Evolutionary conservation across 352 stramenopile genomes (phyloP).

Genomic region (Phytophthora pinifolia): DNA sequence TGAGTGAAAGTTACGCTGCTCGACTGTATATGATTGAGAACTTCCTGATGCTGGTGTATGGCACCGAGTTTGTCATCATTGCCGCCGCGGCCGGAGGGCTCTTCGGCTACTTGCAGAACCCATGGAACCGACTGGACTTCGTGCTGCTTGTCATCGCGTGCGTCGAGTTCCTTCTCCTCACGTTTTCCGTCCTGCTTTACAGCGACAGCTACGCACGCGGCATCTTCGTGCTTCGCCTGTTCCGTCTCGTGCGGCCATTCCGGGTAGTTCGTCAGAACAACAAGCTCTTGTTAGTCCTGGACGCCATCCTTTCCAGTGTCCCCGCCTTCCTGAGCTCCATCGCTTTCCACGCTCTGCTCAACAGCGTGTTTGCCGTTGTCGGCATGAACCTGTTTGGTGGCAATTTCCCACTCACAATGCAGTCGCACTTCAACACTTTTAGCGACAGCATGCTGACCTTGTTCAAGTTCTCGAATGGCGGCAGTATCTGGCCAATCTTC

Average conservation of each 20-base stretch:
- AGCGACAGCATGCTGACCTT: constrained; percentile 81
- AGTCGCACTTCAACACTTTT: constrained; percentile 85
- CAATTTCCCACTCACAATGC: constrained; percentile 68
- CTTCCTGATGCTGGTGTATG: constrained; percentile 71
- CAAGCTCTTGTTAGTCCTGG: constrained; percentile 65
- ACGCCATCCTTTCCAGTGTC: constrained; percentile 67
- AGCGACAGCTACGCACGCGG: constrained; percentile 66
- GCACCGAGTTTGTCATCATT: constrained; percentile 65
- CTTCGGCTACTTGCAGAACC: constrained; percentile 68
- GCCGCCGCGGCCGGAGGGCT: constrained; percentile 56
- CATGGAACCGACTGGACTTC: constrained; percentile 83
- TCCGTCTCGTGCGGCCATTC: constrained; percentile 76
- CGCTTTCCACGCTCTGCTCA: constrained; percentile 62
- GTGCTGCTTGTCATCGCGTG: constrained; percentile 62
- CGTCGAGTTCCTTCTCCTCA: constrained; percentile 69
- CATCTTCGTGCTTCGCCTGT: constrained; percentile 80
- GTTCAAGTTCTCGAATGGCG: constrained; percentile 85
- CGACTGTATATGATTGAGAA: constrained; percentile 68
- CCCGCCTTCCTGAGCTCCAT: constrained; percentile 69
- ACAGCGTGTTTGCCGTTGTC: constrained; percentile 80
- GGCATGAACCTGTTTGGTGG: constrained; percentile 84
- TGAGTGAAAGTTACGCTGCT: constrained; percentile 53
- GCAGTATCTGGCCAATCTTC: constrained; percentile 82
- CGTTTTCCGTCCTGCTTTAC: constrained; percentile 56
- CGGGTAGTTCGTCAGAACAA: constrained; percentile 77